Evolutionary conservation across 2,329 filamentous ascomycete species (phyloP).

Genomic region (Pseudonectria foliicola): DNA sequence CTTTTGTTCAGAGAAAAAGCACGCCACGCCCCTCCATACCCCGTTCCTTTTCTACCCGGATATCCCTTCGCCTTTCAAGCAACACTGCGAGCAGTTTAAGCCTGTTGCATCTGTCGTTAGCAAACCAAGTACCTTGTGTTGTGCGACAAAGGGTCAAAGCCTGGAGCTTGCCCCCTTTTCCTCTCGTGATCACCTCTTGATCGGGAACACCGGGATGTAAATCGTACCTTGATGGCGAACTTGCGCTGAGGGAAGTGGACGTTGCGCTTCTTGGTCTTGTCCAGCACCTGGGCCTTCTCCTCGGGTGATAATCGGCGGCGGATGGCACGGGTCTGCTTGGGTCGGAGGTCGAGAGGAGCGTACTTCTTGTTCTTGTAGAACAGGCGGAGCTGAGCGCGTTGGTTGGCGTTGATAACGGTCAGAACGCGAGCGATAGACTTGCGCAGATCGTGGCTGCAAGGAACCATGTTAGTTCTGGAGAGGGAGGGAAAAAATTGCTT

Average conservation of each 20-base stretch:
- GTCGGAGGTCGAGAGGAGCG: constrained; percentile 92
- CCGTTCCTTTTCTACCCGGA: constrained; percentile 29
- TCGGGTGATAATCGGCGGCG: constrained; percentile 88
- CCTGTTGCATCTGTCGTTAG: constrained; percentile 17
- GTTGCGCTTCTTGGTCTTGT: constrained; percentile 95
- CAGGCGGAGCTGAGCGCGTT: constrained; percentile 92
- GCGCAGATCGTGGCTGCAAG: constrained; percentile 91
- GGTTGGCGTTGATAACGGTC: constrained; percentile 99
- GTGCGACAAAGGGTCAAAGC: not conserved
- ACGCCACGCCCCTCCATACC: constrained; percentile 30
- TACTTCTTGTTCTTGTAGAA: constrained; percentile 99
- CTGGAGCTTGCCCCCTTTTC: too few species aligned
- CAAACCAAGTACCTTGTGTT: not conserved
- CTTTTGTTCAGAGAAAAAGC: constrained; percentile 29
- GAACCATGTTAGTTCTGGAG: constrained; percentile 14
- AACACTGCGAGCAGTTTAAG: constrained; percentile 22
- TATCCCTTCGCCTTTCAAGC: constrained; percentile 22
- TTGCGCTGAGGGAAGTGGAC: constrained; percentile 98
- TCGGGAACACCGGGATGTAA: too few species aligned
- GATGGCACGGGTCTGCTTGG: constrained; percentile 98
- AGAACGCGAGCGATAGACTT: constrained; percentile 99
- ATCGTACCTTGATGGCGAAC: constrained; percentile 90
- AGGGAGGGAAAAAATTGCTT: too few species aligned
- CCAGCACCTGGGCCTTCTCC: constrained; percentile 76
- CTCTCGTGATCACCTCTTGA: too few species aligned